phyloP scores from a whole-genome alignment of 176 grass and related monocot genomes.

The Cenchrus americanus region DNA sequence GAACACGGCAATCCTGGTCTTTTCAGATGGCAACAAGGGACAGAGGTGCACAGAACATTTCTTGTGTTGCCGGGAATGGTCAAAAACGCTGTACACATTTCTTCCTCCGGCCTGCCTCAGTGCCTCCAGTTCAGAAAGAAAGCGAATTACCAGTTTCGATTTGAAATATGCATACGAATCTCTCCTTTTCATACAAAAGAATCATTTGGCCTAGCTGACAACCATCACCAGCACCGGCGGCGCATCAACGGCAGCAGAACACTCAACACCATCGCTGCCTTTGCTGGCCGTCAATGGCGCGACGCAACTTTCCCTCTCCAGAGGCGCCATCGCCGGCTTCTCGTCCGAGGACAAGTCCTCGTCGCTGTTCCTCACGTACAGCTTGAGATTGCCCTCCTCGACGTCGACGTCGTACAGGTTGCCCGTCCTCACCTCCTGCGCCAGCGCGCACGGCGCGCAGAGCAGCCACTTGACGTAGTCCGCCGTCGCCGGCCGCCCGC shows the following conservation, averaged over 20 bases:
- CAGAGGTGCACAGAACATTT: no score
- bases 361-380: no score
- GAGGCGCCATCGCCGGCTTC: conserved; percentile 30
- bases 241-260: background rate
- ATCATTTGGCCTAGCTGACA: background rate
- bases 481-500: conserved; percentile 5
- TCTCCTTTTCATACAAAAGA: no score
- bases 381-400: conserved; percentile 27
- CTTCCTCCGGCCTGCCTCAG: no score
- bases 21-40: no score
- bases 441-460: conserved; percentile 60
- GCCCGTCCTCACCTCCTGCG: conserved; percentile 71
- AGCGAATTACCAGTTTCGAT: no score
- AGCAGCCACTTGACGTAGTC: conserved; percentile 59
- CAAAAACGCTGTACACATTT: no score
- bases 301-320: conserved; percentile 51
- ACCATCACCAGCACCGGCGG: conserved; percentile 27
- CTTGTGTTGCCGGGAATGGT: no score
- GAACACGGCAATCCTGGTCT: no score
- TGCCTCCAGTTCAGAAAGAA: no score
- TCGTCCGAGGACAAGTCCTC: background rate
- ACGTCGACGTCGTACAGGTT: conserved; percentile 59
- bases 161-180: no score
- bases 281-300: background rate
- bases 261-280: no score